Evolutionary conservation across 768 basidiomycete genomes (phyloP), one percentile per base, ranked within the genome.

Genomic region (Dictyophora rubrovolvata): DNA sequence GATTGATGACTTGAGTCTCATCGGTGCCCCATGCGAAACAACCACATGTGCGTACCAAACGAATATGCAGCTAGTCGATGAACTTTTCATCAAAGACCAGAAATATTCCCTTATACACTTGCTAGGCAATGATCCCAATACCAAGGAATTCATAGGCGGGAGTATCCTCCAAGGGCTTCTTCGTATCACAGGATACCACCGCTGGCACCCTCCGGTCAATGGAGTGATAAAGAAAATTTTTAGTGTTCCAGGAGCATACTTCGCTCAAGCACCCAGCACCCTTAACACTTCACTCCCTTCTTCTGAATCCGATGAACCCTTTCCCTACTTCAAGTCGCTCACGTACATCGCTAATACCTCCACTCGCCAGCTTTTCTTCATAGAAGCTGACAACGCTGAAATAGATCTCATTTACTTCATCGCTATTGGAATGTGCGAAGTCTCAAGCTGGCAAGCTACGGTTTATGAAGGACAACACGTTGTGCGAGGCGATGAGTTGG

Each of bases 41-140:
- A 73, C 68, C 18, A 66, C 79, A 2, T 76, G 78, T 66, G 69
- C 73, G 37, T 71, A 80, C 48, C 68, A 67, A 1, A 28, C 49
- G 34, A 61, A 77, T 56, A 75, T 80, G 28, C 65, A 78, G 55
- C 65, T 64, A 1, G 66, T 65, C 5, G 80, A 82, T 55, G 63
- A 66, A 35, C 84, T 85, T 68, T 85, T 81, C 82, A 63, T 84
- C 67, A 85, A 86, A 66, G 79, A 75, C 0, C 72, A 83, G 63
- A 76, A 78, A 0, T 86, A 85, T 67, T 84, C 83, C 2, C 77
- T 85, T 48, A 35, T 65, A 9, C 75, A 84, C 64, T 81, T 84
- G 70, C 76, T 85, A 23, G 64, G 73, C 49, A 66, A 72, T 46
- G 75, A 81, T 60, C 63, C 71, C 0, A 64, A 69, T 55, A 68